These are phyloP conservation scores for Microsporum canis DNA, from an alignment of 2,329 filamentous ascomycete genomes.

Conservation along the genomic window DNA sequence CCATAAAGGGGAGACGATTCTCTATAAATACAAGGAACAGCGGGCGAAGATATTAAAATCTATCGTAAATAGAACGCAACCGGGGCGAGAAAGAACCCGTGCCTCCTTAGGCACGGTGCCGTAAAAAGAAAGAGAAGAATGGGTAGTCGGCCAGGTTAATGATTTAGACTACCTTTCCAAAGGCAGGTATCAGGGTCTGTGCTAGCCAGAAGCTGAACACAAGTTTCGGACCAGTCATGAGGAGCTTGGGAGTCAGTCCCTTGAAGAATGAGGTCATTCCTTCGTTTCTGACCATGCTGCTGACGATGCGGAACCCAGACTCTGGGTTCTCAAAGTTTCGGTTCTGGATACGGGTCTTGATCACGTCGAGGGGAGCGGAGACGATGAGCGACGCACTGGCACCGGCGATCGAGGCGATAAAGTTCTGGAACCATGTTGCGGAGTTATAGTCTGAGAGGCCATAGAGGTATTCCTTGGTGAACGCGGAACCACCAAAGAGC, in stretches of 20 bases:
- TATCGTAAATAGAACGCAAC: not conserved
- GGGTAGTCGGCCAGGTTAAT: not conserved
- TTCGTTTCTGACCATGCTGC: conserved; percentile 88
- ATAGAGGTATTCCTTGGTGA: conserved; percentile 94
- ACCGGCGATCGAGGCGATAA: conserved; percentile 88
- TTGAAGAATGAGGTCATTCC: conserved; percentile 88
- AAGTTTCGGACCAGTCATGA: conserved; percentile 98
- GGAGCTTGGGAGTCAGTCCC: conserved; percentile 87
- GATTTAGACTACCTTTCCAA: conserved; percentile 54
- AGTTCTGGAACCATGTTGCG: conserved; percentile 91
- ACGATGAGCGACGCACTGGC: conserved; percentile 91
- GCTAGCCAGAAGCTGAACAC: conserved; percentile 99
- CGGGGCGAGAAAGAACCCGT: not conserved
- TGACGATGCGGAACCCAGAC: conserved; percentile 79
- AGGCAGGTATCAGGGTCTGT: conserved; percentile 92
- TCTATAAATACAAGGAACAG: conserved; percentile 3
- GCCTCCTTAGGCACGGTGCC: not conserved
- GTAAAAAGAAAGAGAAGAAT: not conserved
- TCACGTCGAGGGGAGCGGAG: conserved; percentile 90
- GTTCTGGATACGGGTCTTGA: conserved; percentile 98
- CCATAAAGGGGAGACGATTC: not conserved
- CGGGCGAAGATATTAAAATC: not conserved
- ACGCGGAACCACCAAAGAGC: conserved; percentile 94
- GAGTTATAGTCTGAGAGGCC: conserved; percentile 87
- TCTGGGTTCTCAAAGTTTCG: conserved; percentile 97